phyloP scores from a whole-genome alignment of 371 early-diverging fungal genomes.

The Conidiobolus incongruus region DNA sequence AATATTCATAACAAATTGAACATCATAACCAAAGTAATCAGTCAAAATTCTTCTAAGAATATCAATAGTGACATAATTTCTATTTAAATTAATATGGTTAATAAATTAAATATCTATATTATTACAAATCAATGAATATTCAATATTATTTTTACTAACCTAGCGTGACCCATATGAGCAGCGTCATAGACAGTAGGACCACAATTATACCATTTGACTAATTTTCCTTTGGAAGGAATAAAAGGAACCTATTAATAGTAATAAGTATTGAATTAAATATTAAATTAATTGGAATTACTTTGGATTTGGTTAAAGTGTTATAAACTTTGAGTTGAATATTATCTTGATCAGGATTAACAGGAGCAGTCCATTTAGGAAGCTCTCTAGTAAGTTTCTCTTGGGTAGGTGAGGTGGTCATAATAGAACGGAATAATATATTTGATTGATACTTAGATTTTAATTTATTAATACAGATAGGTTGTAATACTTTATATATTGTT shows the following conservation, averaged over 20 bases:
- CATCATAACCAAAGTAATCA: constrained; percentile 92
- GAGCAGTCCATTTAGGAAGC: too few species aligned
- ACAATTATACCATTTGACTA: constrained; percentile 92
- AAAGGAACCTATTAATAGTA: constrained; percentile 46
- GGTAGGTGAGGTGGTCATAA: too few species aligned
- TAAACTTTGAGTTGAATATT: constrained; percentile 41
- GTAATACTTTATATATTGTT: too few species aligned
- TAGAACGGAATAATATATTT: too few species aligned
- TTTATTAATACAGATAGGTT: too few species aligned
- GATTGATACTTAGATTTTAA: too few species aligned
- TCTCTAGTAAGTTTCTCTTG: too few species aligned
- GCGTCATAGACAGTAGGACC: constrained; percentile 99
- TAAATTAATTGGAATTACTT: constrained; percentile 13
- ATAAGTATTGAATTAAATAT: not conserved
- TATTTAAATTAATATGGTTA: constrained; percentile 6
- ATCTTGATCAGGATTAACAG: too few species aligned
- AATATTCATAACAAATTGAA: constrained; percentile 95
- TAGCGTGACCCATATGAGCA: constrained; percentile 97
- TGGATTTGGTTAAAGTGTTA: constrained; percentile 57
- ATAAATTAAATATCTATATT: too few species aligned
- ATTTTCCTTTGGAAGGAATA: constrained; percentile 51
- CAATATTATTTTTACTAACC: constrained; percentile 8
- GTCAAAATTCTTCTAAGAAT: constrained; percentile 86
- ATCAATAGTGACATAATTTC: constrained; percentile 92
- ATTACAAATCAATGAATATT: not conserved